These are phyloP conservation scores for Talaromyces atroroseus DNA, from an alignment of 2,329 filamentous ascomycete genomes.

Conservation along the genomic window DNA sequence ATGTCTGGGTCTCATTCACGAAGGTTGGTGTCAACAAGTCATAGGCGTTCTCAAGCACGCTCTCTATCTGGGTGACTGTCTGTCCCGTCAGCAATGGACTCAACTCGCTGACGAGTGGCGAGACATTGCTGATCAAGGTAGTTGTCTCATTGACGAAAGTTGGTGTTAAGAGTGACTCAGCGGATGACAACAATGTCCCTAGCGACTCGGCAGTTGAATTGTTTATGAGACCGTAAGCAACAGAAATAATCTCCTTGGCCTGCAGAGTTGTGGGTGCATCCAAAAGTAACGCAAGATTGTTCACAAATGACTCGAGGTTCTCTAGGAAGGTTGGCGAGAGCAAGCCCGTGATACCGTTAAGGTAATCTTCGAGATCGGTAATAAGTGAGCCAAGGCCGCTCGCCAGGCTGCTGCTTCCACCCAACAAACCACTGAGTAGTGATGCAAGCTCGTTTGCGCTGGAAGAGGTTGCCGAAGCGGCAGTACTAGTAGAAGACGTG, in stretches of 20 bases:
- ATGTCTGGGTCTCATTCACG: conserved; percentile 14
- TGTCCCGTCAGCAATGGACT: conserved; percentile 21
- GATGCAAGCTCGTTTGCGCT: conserved; percentile 4
- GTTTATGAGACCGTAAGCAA: conserved; percentile 8
- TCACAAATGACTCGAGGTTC: conserved; percentile 30
- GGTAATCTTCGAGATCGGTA: conserved; percentile 11
- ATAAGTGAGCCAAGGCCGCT: conserved; percentile 10
- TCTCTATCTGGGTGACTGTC: conserved; percentile 19
- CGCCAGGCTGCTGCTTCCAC: conserved; percentile 1
- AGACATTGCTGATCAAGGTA: conserved; percentile 17
- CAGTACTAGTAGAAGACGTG: not conserved
- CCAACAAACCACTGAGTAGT: conserved; percentile 5
- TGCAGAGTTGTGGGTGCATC: conserved; percentile 28
- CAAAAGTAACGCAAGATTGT: conserved; percentile 28
- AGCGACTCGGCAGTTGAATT: conserved; percentile 8
- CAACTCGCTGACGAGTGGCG: conserved; percentile 16
- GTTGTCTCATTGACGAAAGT: conserved; percentile 15
- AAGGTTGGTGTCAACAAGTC: conserved; percentile 20
- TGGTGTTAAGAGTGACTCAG: conserved; percentile 10
- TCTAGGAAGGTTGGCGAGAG: conserved; percentile 25
- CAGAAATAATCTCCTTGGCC: conserved; percentile 19
- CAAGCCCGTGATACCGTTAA: conserved; percentile 20
- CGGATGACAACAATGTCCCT: conserved; percentile 4
- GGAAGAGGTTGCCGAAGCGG: conserved; percentile 6
- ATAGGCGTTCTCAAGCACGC: conserved; percentile 20